Evolutionary conservation across 441 rosid genomes (phyloP), one percentile per base, ranked within the genome.

Genomic region (Gossypium laxum): DNA sequence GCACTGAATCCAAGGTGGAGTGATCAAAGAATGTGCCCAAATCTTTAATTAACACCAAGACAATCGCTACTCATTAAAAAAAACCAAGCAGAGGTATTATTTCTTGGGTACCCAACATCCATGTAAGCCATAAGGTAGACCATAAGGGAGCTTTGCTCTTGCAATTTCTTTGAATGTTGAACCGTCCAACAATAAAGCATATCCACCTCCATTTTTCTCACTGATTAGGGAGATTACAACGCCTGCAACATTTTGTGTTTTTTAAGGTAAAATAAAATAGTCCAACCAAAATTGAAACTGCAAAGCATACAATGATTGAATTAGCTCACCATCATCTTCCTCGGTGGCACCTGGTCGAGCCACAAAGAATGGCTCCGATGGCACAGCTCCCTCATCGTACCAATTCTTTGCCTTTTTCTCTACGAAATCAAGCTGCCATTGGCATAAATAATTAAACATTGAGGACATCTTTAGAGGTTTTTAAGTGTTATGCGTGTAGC

Each of bases 111-210:
- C 88, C 98, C 97, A 93, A 74, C 96, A 90, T 67, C 98, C 98
- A 83, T 93, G 98, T n/a, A 93, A 77, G 2, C 98, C 98, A 65
- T 91, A 94, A 4, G 98, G 98, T 63, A 94, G 89, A 57, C 96
- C 96, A 47, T 91, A 89, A 57, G 98, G 97, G 75, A 94, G 89
- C 78, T 82, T 88, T 52, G 97, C 98, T 80, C 96, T 87, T 43
- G 97, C 97, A 73, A 91, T 88, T 82, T 91, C 98, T 82, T 90
- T 83, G 61, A 94, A 94, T 18, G 92, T 84, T 43, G 85, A 78
- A 72, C 96, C 98, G 57, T 94, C 96, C 22, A 94, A 77, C 73
- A 94, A 93, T 18, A 93, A 63, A 22, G 97, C 97, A 75, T 78
- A 91, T 67, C 96, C 95, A 22, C 81, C 90, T 80, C 98, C 98